Evolutionary conservation across 345 rosid species (phyloP), one percentile per base, ranked within the genome.

Genomic region (Camelina sativa): DNA sequence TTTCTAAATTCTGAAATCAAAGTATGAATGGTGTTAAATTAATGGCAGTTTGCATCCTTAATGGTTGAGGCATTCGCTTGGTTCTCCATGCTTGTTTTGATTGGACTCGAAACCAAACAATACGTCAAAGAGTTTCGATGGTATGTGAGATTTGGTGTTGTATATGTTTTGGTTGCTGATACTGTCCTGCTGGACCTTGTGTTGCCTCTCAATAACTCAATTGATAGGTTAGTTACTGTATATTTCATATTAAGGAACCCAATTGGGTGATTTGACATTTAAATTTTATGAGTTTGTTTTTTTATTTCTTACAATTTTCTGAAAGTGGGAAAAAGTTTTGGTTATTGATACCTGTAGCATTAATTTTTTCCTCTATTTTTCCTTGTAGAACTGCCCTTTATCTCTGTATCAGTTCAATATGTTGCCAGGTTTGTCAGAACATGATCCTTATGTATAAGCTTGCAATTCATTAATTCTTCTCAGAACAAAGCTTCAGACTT

Each of bases 81-180:
- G 99, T 83, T 88, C 84, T 87, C 83, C 55, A 79, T 95, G 90
- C 77, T 95, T 71, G 73, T 83, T 64, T 77, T 90, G 93, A 78
- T 86, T 56, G 84, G 73, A 19, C 37, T 95, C 4, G 99, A 95
- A 82, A 86, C 86, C 67, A 87, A 78, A 59, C 51, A 80, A 67
- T 95, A 95, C 68, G 76, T 90, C 65, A 77, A 79, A 12, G 91
- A 92, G 75, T 84, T 92, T 63, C 86, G 96, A 25, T 90, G 97
- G 97, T 89, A 85, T 76, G 92, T 95, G 32, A 84, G 96, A 55
- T 95, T 95, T 56, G 97, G 90, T 19, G 81, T 92, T 34, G 56
- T 90, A 51, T 95, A 92, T 80, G 91, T 88, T 79, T 82, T 95
- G 83, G 92, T 90, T 16, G 97, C 91, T 46, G 88, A 92, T 80